Evolutionary conservation across 352 stramenopile species (phyloP).

Genomic region (Globisporangium middletonii): DNA sequence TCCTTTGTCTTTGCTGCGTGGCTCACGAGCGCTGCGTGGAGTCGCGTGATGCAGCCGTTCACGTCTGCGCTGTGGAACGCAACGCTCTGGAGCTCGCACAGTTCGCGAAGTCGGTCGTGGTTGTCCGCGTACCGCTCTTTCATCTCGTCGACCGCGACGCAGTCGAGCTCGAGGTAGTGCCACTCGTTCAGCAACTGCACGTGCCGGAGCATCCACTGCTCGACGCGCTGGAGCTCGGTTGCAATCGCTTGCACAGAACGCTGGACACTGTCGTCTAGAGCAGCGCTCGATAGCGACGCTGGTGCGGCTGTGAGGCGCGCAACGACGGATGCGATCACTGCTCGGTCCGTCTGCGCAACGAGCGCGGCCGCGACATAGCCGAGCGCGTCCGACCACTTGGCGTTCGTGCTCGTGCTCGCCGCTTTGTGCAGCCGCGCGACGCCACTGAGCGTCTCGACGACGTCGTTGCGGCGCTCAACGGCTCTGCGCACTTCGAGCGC

Average conservation of each 20-base stretch:
- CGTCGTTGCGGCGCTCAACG: neutral
- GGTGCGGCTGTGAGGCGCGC: neutral
- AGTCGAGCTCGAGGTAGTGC: constrained; percentile 38
- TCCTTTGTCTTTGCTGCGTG: constrained; percentile 9
- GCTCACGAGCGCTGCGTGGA: constrained; percentile 25
- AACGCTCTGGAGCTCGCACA: constrained; percentile 45
- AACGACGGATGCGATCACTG: neutral
- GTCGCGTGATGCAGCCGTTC: constrained; percentile 26
- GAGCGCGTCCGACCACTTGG: constrained; percentile 12
- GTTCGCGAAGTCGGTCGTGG: constrained; percentile 32
- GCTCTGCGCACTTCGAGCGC: constrained; percentile 5
- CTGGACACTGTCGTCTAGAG: constrained; percentile 1
- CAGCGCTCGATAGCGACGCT: neutral
- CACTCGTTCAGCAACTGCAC: constrained; percentile 66
- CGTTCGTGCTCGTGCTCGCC: constrained; percentile 11
- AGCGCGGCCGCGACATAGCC: constrained; percentile 9
- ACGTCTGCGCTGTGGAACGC: constrained; percentile 28
- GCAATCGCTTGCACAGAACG: constrained; percentile 25
- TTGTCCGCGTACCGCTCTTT: constrained; percentile 52
- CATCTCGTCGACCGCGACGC: constrained; percentile 33
- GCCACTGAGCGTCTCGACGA: constrained; percentile 11
- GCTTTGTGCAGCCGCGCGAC: constrained; percentile 10
- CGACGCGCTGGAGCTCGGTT: constrained; percentile 31
- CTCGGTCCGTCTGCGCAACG: constrained; percentile 5
- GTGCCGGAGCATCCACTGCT: constrained; percentile 60